Base-by-base conservation (phyloP, 108 stramenopile species). In the Conticribra guillardii region DNA sequence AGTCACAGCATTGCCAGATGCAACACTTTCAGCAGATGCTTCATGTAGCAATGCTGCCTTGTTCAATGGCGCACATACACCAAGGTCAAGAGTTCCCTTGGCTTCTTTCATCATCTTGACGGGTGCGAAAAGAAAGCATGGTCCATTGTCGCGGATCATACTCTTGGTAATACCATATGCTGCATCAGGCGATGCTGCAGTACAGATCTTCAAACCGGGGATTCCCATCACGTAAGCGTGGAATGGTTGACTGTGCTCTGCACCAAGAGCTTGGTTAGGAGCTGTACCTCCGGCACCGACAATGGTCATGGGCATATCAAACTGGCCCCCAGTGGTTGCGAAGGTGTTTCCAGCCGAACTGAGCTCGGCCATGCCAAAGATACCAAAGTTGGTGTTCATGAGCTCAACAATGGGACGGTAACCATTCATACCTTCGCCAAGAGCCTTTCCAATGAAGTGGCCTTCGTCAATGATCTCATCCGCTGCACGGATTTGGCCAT, bases 381-480 rank as follows among this genome's bases (percentile, higher is more conserved):
- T 98, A 60, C 98, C 98, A 74, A 98, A 98, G 89, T 98, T 98
- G 33, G 98, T 96, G 84, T 98, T 98, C 98, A 98, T 98, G 60
- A 98, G 87, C 83, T 98, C 98, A 32, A 98, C 95, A 79, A 98
- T 98, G 16, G 98, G 98, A 19, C 98, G 82, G 89, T 97, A 98
- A 24, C 98, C 98, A 65, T 98, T 98, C 91, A 98, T 92, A 47
- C 87, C 98, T 83, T 98, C 98, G 17, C 98, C 98, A 41, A 98
- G 84, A 11, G 97, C 98, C 90, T 98, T 98, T 56, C 98, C 98
- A 73, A 98, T 96, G 85, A 98, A 97, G 80, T 98, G 98, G 23
- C 98, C 98, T 69, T 98, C 98, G 76, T 98, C 98, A 83, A 98
- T 98, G 63, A 98, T 98, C 71, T 98, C 98, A 71, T 98, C 98